Base-by-base conservation (phyloP, 140 eudicot species). In the Cichorium intybus region DNA sequence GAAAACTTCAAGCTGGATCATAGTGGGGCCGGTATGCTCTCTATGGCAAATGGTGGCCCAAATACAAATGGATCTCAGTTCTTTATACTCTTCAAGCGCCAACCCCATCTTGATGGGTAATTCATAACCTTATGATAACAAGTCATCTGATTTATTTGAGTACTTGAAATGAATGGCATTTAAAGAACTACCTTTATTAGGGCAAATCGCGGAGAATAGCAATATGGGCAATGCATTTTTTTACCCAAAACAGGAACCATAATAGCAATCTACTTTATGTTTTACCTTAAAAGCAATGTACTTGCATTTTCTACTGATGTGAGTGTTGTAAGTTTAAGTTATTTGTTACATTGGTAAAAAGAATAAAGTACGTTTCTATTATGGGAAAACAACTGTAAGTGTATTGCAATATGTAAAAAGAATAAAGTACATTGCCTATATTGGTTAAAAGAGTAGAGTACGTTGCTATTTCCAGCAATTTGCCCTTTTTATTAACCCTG, bases 61-160 rank as follows among this genome's bases (percentile, higher is more conserved):
- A 74, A 84, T 80, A 94, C 99, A 62, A 94, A 94, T 64, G 99
- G 99, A 17, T 94, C 99, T 47, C 99, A 94, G 81, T 94, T 94
- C 70, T 94, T 94, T 53, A 84, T 94, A 60, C 73, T 68, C 64
- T 89, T 89, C 80, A 86, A 89, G 58, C 87, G 88, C 31, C 86
- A 72, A 52, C 87, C 97, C 2, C 95, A 86, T 89, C 99, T 94
- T 64, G 95, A 94, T 68, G 99, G 99, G 99, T 93, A 84, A 64
- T 27, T 51, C 11, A 14, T 75, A n/a, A 62, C 20, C 26, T 54
- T 4, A 3, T 39, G 11, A 10, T 39, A 11, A 3, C n/a, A 39
- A 39, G 46, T 39, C 5, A 39, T 39, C 16, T 39, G 3, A 2
- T 39, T 39, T 39, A n/a, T n/a, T n/a, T n/a, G n/a, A n/a, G n/a